Conservation (phyloP, 2,329 filamentous ascomycete species). For the Penicillium sp. region DNA sequence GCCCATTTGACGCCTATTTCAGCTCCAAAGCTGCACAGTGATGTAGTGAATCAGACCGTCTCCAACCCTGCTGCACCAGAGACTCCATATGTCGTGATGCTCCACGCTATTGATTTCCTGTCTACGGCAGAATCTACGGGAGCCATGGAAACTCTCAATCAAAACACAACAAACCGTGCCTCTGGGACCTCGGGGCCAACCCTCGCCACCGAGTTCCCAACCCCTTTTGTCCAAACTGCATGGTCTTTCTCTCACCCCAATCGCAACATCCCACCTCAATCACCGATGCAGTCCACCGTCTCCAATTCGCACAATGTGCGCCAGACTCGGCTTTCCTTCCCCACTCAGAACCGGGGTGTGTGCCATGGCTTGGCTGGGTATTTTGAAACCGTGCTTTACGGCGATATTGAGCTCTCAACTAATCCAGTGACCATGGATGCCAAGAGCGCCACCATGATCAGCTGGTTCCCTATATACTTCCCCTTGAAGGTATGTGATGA, state of each 20-base stretch:
- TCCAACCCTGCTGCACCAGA: conserved; percentile 75
- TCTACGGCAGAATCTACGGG: conserved; percentile 61
- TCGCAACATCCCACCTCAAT: conserved; percentile 37
- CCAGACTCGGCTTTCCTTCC: conserved; percentile 76
- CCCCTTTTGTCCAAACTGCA: conserved; percentile 45
- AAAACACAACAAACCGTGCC: conserved; percentile 27
- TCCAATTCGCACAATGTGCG: conserved; percentile 90
- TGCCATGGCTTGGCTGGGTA: conserved; percentile 92
- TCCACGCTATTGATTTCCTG: conserved; percentile 86
- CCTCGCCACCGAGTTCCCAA: conserved; percentile 35
- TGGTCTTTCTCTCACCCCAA: conserved; percentile 51
- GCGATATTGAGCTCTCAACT: conserved; percentile 82
- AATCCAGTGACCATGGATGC: conserved; percentile 87
- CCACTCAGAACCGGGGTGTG: conserved; percentile 74
- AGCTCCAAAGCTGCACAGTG: conserved; percentile 80
- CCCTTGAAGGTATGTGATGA: conserved; percentile 73
- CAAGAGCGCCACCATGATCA: conserved; percentile 98
- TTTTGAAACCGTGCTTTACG: conserved; percentile 94
- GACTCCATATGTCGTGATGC: conserved; percentile 91
- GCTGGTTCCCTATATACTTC: conserved; percentile 99
- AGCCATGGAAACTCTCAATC: conserved; percentile 19
- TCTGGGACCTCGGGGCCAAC: conserved; percentile 33
- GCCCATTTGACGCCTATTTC: conserved; percentile 92
- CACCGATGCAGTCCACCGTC: conserved; percentile 50
- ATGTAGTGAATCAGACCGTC: conserved; percentile 66